These are phyloP conservation scores for Fonsecaea pedrosoi DNA, from an alignment of 2,329 filamentous ascomycete genomes.

Conservation along the genomic window DNA sequence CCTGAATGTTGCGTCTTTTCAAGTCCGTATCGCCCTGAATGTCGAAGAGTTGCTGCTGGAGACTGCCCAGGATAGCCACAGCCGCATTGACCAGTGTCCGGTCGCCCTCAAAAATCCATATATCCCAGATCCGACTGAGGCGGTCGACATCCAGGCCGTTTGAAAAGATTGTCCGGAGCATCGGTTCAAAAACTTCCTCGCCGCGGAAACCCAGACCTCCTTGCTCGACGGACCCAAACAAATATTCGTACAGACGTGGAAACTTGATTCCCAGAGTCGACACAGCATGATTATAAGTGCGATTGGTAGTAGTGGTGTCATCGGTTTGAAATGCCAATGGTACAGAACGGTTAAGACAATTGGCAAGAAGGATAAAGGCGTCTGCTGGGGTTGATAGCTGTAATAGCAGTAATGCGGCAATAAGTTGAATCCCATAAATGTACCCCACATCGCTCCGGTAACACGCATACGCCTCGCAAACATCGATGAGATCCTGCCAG, in stretches of 20 bases:
- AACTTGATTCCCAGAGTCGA: conserved; percentile 65
- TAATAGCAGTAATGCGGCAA: conserved; percentile 65
- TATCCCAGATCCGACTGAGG: conserved; percentile 65
- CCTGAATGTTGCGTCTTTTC: conserved; percentile 39
- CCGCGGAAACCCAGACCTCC: conserved; percentile 41
- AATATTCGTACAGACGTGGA: conserved; percentile 60
- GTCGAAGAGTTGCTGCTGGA: conserved; percentile 52
- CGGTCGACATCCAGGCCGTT: conserved; percentile 61
- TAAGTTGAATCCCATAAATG: conserved; percentile 64
- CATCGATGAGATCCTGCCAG: conserved; percentile 62
- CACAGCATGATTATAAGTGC: conserved; percentile 63
- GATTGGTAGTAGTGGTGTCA: conserved; percentile 62
- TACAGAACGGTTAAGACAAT: conserved; percentile 66
- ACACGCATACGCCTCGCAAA: conserved; percentile 68
- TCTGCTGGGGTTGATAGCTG: conserved; percentile 60
- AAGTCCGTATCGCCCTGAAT: conserved; percentile 49
- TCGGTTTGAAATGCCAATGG: conserved; percentile 67
- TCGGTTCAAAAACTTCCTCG: conserved; percentile 59
- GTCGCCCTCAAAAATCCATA: conserved; percentile 68
- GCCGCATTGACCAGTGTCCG: conserved; percentile 54
- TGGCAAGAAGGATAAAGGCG: conserved; percentile 66
- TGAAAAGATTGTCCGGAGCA: conserved; percentile 61
- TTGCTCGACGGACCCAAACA: conserved; percentile 48
- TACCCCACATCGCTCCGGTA: conserved; percentile 70
- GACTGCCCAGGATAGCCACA: conserved; percentile 52